These are phyloP conservation scores for Boletus edulis DNA, from an alignment of 768 basidiomycete species.

Conservation along the genomic window DNA sequence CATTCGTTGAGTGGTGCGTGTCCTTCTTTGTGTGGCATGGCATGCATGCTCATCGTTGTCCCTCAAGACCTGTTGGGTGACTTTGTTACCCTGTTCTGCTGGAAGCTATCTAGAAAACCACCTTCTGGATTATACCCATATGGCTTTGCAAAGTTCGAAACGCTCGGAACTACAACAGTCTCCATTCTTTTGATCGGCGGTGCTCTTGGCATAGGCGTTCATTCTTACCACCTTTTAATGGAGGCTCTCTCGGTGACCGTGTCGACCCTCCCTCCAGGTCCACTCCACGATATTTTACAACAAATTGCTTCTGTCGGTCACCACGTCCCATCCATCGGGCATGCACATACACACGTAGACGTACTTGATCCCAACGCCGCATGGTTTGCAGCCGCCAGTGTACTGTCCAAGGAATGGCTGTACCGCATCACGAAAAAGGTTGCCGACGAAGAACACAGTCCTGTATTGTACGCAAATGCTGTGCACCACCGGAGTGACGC, in stretches of 20 bases:
- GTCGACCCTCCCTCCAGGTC: slow-evolving; percentile 61
- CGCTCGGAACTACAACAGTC: slow-evolving; percentile 88
- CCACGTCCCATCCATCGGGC: slow-evolving; percentile 48
- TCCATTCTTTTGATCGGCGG: slow-evolving; percentile 84
- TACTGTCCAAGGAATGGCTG: slow-evolving; percentile 88
- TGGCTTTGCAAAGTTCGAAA: slow-evolving; percentile 93
- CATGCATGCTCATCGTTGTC: slow-evolving; percentile 7
- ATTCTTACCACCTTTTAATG: slow-evolving; percentile 83
- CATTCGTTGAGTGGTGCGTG: slow-evolving; percentile 82
- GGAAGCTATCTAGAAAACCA: slow-evolving; percentile 80
- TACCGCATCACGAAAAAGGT: slow-evolving; percentile 88
- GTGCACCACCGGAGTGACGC: slow-evolving; percentile 98
- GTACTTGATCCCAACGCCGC: slow-evolving; percentile 89
- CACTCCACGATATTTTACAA: slow-evolving; percentile 60
- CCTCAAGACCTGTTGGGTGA: slow-evolving; percentile 77
- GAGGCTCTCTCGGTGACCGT: slow-evolving; percentile 68
- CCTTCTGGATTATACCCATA: slow-evolving; percentile 81
- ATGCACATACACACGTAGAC: slow-evolving; percentile 53
- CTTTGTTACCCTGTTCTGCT: slow-evolving; percentile 87
- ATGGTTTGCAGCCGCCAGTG: slow-evolving; percentile 87
- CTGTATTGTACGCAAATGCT: slow-evolving; percentile 93
- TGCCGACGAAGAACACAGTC: slow-evolving; percentile 86
- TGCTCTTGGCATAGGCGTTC: slow-evolving; percentile 82
- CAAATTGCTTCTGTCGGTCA: slow-evolving; percentile 55
- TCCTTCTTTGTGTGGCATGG: neutral